phyloP scores from a whole-genome alignment of 2,329 filamentous ascomycete genomes.

The Cladosporium sphaerospermum region DNA sequence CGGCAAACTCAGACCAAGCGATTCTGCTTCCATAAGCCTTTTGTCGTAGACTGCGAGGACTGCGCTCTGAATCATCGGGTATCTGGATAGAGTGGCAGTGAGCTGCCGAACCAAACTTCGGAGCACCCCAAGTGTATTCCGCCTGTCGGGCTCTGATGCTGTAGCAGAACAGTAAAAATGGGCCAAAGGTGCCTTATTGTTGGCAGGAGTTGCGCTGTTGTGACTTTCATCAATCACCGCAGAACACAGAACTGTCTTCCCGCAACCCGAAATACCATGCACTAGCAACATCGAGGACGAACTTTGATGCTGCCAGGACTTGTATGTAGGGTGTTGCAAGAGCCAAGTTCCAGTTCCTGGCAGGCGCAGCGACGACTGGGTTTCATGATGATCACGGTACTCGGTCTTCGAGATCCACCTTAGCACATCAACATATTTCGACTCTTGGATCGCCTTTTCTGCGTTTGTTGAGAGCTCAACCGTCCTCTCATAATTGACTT shows the following conservation, averaged over 20 bases:
- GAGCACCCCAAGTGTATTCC: too few species aligned
- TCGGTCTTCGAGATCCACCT: not conserved
- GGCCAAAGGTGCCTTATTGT: too few species aligned
- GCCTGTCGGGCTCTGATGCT: too few species aligned
- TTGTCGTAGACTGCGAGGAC: too few species aligned
- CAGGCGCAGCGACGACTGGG: not conserved
- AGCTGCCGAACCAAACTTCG: too few species aligned
- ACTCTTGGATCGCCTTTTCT: not conserved
- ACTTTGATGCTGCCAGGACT: not conserved
- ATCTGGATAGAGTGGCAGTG: too few species aligned
- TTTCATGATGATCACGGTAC: not conserved
- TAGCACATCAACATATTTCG: not conserved
- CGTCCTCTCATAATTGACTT: too few species aligned
- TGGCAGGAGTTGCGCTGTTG: too few species aligned
- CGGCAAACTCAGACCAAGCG: too few species aligned
- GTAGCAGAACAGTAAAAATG: too few species aligned
- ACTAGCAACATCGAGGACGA: not conserved
- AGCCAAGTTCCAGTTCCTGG: not conserved
- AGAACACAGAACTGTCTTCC: not conserved
- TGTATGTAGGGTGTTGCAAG: not conserved
- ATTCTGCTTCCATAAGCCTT: too few species aligned
- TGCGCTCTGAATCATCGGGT: too few species aligned
- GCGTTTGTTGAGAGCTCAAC: not conserved
- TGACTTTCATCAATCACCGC: not conserved
- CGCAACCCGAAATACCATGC: not conserved